Evolutionary conservation across 345 rosid genomes (phyloP).

Genomic region (Melastoma malabathricum): DNA sequence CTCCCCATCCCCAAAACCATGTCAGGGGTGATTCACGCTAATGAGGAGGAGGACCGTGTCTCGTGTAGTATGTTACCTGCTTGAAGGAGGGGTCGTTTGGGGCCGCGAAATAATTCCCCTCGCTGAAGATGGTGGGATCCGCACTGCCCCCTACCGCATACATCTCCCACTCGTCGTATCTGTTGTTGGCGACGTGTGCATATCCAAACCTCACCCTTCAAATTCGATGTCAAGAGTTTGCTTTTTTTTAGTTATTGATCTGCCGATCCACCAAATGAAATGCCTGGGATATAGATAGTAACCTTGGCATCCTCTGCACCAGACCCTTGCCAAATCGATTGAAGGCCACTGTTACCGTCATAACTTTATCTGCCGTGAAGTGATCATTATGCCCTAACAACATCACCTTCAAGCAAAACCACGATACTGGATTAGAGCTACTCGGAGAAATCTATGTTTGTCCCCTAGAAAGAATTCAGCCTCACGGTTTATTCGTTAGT

Average conservation of each 20-base stretch:
- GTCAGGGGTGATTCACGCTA: too few species aligned
- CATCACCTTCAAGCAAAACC: slow-evolving; percentile 37
- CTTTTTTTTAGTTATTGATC: not conserved
- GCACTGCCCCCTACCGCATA: slow-evolving; percentile 94
- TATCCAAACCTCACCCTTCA: slow-evolving; percentile 63
- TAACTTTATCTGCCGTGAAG: slow-evolving; percentile 52
- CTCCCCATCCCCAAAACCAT: not conserved
- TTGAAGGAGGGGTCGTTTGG: slow-evolving; percentile 31
- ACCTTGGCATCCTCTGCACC: slow-evolving; percentile 94
- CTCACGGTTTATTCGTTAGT: too few species aligned
- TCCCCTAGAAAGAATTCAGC: too few species aligned
- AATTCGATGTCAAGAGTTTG: not conserved
- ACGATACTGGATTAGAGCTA: not conserved
- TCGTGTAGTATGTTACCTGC: slow-evolving; percentile 39
- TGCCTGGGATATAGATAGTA: not conserved
- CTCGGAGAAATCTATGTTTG: too few species aligned
- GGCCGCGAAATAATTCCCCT: slow-evolving; percentile 79
- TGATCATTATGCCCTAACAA: slow-evolving; percentile 70
- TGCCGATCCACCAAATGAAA: not conserved
- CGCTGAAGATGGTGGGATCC: slow-evolving; percentile 78
- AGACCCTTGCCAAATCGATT: slow-evolving; percentile 80
- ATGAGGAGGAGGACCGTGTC: too few species aligned
- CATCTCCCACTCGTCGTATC: slow-evolving; percentile 85
- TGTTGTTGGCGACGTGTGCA: slow-evolving; percentile 88
- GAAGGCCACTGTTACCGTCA: slow-evolving; percentile 78